Percentiles rank a stretch among this genome's conserved stretches.
Conservation (phyloP, 2,329 filamentous ascomycete genomes). For the Arthroderma sp. region DNA sequence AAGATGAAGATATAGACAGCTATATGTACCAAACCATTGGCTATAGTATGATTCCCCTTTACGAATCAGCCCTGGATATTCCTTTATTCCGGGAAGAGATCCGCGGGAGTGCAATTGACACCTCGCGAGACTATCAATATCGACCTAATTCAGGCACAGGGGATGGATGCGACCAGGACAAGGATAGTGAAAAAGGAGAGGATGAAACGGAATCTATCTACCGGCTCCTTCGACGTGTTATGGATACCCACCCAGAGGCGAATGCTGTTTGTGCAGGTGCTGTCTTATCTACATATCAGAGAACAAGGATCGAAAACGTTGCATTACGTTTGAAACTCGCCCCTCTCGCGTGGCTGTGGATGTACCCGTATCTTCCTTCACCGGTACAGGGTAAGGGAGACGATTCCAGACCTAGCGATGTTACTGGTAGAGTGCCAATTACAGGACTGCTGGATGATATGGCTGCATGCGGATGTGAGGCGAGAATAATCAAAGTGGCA, state of each 20-base stretch:
- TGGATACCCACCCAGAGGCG: constrained; percentile 58
- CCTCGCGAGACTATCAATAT: constrained; percentile 56
- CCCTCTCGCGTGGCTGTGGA: constrained; percentile 83
- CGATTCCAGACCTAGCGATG: constrained; percentile 8
- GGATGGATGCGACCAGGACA: too few species aligned
- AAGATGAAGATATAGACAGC: constrained; percentile 67
- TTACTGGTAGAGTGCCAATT: constrained; percentile 8
- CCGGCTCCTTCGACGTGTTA: constrained; percentile 57
- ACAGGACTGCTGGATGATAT: constrained; percentile 64
- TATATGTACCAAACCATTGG: constrained; percentile 99
- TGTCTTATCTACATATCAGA: constrained; percentile 89
- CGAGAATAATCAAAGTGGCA: constrained; percentile 90
- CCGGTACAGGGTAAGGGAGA: constrained; percentile 22
- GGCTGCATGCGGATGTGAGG: constrained; percentile 62
- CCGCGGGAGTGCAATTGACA: constrained; percentile 56
- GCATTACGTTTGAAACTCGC: constrained; percentile 70
- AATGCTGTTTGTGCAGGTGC: constrained; percentile 85
- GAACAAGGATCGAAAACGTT: constrained; percentile 87
- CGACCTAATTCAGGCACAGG: constrained; percentile 1
- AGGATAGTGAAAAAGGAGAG: constrained; percentile 14
- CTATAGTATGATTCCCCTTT: constrained; percentile 74
- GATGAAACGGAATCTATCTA: constrained; percentile 88
- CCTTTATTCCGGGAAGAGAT: constrained; percentile 78
- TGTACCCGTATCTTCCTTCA: constrained; percentile 62
- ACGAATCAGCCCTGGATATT: constrained; percentile 63